Conservation (phyloP, 1,284 basidiomycete genomes). For the Leccinum fallax region DNA sequence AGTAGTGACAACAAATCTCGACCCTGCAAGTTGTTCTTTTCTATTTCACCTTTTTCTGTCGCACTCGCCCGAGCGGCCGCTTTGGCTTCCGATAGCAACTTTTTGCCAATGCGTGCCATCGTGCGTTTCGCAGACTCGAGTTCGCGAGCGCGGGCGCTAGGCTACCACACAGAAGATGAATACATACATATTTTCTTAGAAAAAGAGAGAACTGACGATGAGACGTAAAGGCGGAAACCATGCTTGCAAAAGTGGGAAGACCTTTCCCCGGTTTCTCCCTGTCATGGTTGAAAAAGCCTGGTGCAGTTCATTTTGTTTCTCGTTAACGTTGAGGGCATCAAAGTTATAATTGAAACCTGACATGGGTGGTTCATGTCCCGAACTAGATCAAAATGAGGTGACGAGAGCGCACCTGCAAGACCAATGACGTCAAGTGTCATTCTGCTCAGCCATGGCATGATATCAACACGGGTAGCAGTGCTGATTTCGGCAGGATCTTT, state of each 20-base stretch:
- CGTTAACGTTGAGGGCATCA: slow-evolving; percentile 44
- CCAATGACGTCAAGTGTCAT: slow-evolving; percentile 73
- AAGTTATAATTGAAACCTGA: slow-evolving; percentile 71
- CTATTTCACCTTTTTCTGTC: background rate
- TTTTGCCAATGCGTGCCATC: background rate
- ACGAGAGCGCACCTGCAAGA: slow-evolving; percentile 32
- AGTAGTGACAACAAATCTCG: slow-evolving; percentile 1
- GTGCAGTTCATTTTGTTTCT: slow-evolving; percentile 48
- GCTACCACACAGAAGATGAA: background rate
- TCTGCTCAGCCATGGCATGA: slow-evolving; percentile 55
- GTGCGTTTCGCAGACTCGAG: background rate
- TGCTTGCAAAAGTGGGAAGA: slow-evolving; percentile 39
- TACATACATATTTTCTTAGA: background rate
- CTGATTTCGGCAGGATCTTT: slow-evolving; percentile 22
- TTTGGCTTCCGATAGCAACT: background rate
- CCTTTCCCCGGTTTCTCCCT: slow-evolving; percentile 18
- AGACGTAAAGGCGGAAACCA: slow-evolving; percentile 44
- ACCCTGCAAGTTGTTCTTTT: background rate
- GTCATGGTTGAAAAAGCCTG: slow-evolving; percentile 51
- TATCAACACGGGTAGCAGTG: slow-evolving; percentile 41
- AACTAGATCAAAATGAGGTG: background rate
- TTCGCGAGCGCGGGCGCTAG: background rate
- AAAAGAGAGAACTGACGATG: slow-evolving; percentile 38
- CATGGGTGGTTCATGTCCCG: background rate
- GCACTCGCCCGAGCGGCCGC: background rate